Evolutionary conservation across 768 basidiomycete species (phyloP), one percentile per base, ranked within the genome.

Genomic region (Hysterangium stoloniferum): DNA sequence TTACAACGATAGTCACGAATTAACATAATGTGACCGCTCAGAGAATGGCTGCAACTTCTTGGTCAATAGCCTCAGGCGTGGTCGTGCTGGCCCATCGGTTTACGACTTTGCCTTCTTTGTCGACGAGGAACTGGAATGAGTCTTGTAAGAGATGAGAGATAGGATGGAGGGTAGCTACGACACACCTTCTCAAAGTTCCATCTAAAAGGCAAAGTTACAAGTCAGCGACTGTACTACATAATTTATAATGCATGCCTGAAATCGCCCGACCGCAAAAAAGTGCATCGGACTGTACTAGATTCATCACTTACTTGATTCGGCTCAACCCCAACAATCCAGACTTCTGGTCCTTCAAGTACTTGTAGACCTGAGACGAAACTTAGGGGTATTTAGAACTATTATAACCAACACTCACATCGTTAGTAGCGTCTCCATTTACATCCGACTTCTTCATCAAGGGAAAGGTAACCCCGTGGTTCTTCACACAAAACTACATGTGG

Each of bases 361-460:
- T 77, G 73, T 76, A 94, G 0, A 92, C 84, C 43, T 47, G 29
- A 24, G 17, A 13, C 15, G 24, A 34, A 12, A 48, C 17, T 35
- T 22, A 22, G 11, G 31, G 15, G 8, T 32, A 19, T 24, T 11
- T 4, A 31, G 28, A 32, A 7, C 17, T n/a, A n/a, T 5, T 19
- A 19, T 6, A 47, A 20, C 15, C 28, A 20, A 22, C 13, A 40
- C 24, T 52, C n/a, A 59, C 65, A 57, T 86, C 77, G 67, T 92
- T 92, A 52, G 86, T 80, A 56, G 75, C 69, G 57, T 84, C 80
- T 3, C 93, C 93, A 64, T 96, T 97, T 34, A 96, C 94, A 45
- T 96, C 88, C 17, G 85, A 85, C 69, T 95, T 97, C 70, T 81
- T 85, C 82, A 89, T 87, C 44, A 97, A 68, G 9, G 89, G 89